Conservation (phyloP, 2,329 filamentous ascomycete genomes). For the Penicillium corylophilum region DNA sequence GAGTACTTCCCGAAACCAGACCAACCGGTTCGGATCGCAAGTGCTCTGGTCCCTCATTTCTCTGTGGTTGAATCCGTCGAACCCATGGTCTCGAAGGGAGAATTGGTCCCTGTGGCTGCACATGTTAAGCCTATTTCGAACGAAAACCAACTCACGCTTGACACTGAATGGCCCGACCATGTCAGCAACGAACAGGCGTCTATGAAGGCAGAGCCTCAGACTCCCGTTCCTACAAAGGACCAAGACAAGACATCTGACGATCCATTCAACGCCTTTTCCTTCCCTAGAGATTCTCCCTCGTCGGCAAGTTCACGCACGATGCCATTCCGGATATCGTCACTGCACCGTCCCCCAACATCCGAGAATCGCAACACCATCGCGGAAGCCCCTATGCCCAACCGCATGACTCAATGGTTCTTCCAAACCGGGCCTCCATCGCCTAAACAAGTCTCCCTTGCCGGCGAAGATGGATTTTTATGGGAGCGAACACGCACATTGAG, state of each 20-base stretch:
- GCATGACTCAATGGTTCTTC: slow-evolving; percentile 34
- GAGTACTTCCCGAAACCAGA: slow-evolving; percentile 22
- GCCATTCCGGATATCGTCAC: slow-evolving; percentile 23
- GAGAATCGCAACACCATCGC: slow-evolving; percentile 16
- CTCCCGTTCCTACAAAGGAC: slow-evolving; percentile 1
- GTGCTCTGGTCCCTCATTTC: slow-evolving; percentile 34
- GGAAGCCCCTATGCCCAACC: slow-evolving; percentile 24
- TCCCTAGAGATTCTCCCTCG: slow-evolving; percentile 12
- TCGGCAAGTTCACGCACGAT: slow-evolving; percentile 20
- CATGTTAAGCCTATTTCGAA: slow-evolving; percentile 13
- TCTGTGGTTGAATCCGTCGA: slow-evolving; percentile 20
- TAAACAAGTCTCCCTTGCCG: slow-evolving; percentile 14
- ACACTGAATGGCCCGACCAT: slow-evolving; percentile 3
- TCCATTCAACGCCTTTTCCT: slow-evolving; percentile 4
- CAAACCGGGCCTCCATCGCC: slow-evolving; percentile 15
- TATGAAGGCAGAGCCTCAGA: slow-evolving; percentile 6
- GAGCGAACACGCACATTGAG: slow-evolving; percentile 36
- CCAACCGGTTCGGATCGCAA: slow-evolving; percentile 15
- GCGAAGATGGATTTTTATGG: slow-evolving; percentile 21
- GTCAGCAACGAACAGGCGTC: neutral
- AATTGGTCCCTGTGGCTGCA: slow-evolving; percentile 3
- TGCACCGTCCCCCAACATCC: slow-evolving; percentile 20
- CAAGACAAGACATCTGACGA: neutral
- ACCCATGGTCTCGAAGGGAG: neutral
- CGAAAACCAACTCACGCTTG: slow-evolving; percentile 8